Percentiles rank a stretch among this genome's conserved stretches.
phyloP scores from a whole-genome alignment of 2,329 filamentous ascomycete species.

The Colletotrichum sp. region DNA sequence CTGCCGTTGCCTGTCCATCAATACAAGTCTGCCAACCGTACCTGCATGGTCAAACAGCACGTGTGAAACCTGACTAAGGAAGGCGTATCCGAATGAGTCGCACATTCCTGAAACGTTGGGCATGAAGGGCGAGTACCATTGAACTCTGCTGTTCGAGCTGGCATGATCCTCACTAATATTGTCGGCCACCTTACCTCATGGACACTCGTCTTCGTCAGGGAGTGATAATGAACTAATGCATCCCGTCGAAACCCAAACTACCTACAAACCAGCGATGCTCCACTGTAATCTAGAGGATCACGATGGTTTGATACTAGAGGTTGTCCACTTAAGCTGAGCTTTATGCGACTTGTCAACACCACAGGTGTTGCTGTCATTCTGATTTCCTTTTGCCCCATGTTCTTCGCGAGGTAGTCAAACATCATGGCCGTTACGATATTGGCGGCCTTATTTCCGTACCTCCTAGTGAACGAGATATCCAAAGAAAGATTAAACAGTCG shows the following conservation, averaged over 20 bases:
- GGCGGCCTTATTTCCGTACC: too few relatives aligned
- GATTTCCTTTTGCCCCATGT: not conserved
- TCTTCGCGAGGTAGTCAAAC: not conserved
- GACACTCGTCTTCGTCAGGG: not conserved
- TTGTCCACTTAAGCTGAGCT: not conserved
- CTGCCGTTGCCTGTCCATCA: not conserved
- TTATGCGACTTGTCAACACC: not conserved
- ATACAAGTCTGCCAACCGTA: too few relatives aligned
- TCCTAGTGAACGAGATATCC: not conserved
- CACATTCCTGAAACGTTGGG: not conserved
- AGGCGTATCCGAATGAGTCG: not conserved
- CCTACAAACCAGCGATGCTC: not conserved
- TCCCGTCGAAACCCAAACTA: not conserved
- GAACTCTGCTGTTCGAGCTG: not conserved
- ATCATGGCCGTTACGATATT: not conserved
- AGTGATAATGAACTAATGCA: not conserved
- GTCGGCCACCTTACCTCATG: not conserved
- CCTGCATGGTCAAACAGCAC: too few relatives aligned
- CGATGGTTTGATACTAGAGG: not conserved
- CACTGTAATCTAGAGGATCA: not conserved
- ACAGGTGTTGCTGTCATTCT: not conserved
- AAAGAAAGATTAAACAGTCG: not conserved
- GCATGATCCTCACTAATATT: not conserved
- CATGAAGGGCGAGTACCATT: not conserved
- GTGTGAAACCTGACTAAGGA: not conserved